These are phyloP conservation scores for Aspergillus quadricinctus DNA, from an alignment of 2,329 filamentous ascomycete species.

Conservation along the genomic window DNA sequence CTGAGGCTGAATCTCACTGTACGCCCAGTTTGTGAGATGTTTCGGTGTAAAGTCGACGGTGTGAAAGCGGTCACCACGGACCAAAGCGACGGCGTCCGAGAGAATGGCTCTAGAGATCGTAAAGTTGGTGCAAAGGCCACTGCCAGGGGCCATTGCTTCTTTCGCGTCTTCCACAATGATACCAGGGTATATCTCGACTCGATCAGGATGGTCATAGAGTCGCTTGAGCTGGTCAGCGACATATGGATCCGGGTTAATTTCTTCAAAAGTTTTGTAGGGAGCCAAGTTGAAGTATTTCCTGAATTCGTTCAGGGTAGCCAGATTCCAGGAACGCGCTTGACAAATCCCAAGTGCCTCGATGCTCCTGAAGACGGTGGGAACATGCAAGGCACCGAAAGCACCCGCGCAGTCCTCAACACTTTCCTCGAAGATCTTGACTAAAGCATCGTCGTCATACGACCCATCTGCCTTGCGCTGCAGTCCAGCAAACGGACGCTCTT, in stretches of 20 bases:
- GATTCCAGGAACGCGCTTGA: constrained; percentile 58
- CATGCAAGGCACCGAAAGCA: constrained; percentile 55
- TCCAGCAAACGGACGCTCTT: constrained; percentile 46
- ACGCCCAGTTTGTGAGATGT: constrained; percentile 46
- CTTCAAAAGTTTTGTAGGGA: constrained; percentile 47
- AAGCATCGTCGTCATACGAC: constrained; percentile 54
- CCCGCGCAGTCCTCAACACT: constrained; percentile 60
- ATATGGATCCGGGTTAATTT: constrained; percentile 49
- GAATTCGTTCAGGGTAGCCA: constrained; percentile 57
- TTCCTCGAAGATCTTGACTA: constrained; percentile 53
- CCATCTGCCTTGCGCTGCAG: constrained; percentile 49
- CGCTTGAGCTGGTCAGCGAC: constrained; percentile 43
- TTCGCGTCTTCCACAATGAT: constrained; percentile 55
- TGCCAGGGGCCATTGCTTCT: constrained; percentile 45
- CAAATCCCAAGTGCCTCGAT: constrained; percentile 62
- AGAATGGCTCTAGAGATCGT: constrained; percentile 42
- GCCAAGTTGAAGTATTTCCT: constrained; percentile 50
- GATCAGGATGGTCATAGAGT: constrained; percentile 50
- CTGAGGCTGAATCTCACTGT: constrained; percentile 41
- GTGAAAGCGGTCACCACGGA: constrained; percentile 46
- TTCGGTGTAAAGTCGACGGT: constrained; percentile 43
- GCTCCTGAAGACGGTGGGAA: constrained; percentile 55
- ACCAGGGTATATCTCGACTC: constrained; percentile 56
- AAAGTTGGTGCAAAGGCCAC: constrained; percentile 48
- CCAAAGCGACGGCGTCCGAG: constrained; percentile 45